Base-by-base conservation (phyloP, 495 filamentous ascomycete genomes). In the Articulospora tetracladia region DNA sequence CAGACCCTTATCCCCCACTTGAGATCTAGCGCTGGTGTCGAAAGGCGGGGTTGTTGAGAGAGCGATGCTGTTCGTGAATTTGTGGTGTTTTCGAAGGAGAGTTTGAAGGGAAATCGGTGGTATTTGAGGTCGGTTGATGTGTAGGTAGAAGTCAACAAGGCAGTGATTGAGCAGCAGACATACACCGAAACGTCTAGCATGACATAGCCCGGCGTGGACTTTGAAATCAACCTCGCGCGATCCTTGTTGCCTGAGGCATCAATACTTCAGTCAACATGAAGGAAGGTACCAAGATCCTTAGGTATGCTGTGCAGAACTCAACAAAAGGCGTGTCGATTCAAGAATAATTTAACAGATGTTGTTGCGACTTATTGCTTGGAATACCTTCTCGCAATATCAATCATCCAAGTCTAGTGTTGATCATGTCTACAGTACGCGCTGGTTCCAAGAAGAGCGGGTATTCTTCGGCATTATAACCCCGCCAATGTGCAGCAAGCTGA, bases 101-200 rank as follows among this genome's bases (percentile, higher is more conserved):
- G 25, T 30, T 20, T 1, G 17, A 30, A 34, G 53, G n/a, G 17
- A 22, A 57, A 44, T 13, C 1, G 15, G 20, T 44, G 8, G 39
- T 44, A 44, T 44, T 44, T 44, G 54, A 62, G 36, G 28, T 30
- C n/a, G 20, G 11, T 22, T 3, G 10, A n/a, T 27, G 39, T 57
- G 25, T 32, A 20, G 1, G 30, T 49, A 27, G 36, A 25, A 39
- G 26, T 46, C 15, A 50, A 57, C 26, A 27, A 57, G 54, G 55
- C 32, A 58, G 39, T 27, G 20, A 7, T 22, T 30, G 2, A 28
- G 19, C 26, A 2, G 46, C 27, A 53, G 22, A 23, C 23, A 41
- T 17, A 17, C 46, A 48, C 41, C 57, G 59, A 62, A 62, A 50
- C 53, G 25, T 57, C 59, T 51, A 62, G 59, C 56, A 60, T 60